A percentile compares a stretch with the other conserved stretches of the same genome.
Evolutionary conservation across 805 yeast genomes (phyloP).

Genomic region (Kuraishia floccosa): DNA sequence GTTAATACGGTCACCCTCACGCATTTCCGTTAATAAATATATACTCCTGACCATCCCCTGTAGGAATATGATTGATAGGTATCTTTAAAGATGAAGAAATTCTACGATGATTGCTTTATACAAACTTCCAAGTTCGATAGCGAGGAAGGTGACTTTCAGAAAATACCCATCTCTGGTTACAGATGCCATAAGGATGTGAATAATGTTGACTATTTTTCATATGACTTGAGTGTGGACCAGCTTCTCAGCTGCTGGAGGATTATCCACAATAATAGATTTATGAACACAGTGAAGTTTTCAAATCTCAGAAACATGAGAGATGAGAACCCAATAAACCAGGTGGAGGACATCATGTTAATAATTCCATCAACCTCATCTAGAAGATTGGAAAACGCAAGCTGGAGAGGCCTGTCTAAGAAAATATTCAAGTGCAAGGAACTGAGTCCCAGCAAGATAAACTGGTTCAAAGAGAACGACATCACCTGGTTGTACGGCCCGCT

Average conservation of each 20-base stretch:
- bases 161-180: not conserved
- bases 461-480: conserved; percentile 43
- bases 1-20: no score
- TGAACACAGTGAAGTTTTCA: conserved; percentile 14
- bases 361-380: conserved; percentile 21
- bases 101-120: conserved; percentile 2
- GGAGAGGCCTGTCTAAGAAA: conserved; percentile 94
- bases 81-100: not conserved
- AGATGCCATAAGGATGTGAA: conserved; percentile 2
- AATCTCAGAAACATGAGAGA: conserved; percentile 4
- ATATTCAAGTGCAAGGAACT: conserved; percentile 40
- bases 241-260: conserved; percentile 30
- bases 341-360: conserved; percentile 20
- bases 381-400: conserved; percentile 71
- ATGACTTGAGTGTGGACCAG: conserved; percentile 20
- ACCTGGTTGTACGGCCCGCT: conserved; percentile 46
- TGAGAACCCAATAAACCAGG: conserved; percentile 6
- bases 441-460: conserved; percentile 34
- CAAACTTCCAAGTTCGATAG: no score
- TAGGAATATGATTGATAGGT: no score
- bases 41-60: not conserved
- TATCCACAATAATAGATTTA: conserved; percentile 19
- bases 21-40: no score
- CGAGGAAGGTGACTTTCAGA: no score
- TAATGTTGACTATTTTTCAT: conserved; percentile 28